Percentiles rank a stretch among this genome's conserved stretches.
Evolutionary conservation across 108 stramenopile genomes (phyloP).

Genomic region (Discostella pseudostelligera): DNA sequence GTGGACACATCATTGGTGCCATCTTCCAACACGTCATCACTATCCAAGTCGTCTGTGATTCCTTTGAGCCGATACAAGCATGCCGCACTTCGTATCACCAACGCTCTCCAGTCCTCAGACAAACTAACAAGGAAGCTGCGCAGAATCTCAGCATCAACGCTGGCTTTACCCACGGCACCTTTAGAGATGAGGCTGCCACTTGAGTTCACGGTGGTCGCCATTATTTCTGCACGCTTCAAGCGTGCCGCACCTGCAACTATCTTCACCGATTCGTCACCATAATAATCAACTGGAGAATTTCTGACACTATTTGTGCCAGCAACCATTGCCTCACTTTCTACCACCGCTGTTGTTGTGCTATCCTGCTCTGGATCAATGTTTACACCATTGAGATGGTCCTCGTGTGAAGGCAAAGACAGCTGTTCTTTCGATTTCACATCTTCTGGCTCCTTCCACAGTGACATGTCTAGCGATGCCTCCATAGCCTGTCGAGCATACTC

Average conservation of each 20-base stretch:
- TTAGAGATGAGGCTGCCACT: slow-evolving; percentile 10
- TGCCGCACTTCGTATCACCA: slow-evolving; percentile 73
- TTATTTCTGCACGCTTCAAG: slow-evolving; percentile 70
- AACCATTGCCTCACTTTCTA: neutral
- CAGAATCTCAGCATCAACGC: slow-evolving; percentile 42
- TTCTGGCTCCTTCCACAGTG: neutral
- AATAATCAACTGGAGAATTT: slow-evolving; percentile 38
- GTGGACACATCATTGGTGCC: neutral
- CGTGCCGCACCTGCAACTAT: slow-evolving; percentile 59
- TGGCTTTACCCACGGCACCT: slow-evolving; percentile 4
- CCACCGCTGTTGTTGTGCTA: neutral
- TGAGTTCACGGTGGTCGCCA: slow-evolving; percentile 42
- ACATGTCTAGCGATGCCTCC: slow-evolving; percentile 16
- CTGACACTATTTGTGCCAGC: slow-evolving; percentile 4
- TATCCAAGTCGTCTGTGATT: slow-evolving; percentile 22
- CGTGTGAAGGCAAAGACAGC: slow-evolving; percentile 21
- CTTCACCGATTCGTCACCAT: slow-evolving; percentile 32
- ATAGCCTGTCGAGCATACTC: slow-evolving; percentile 42
- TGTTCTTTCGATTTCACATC: slow-evolving; percentile 11
- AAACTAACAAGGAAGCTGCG: slow-evolving; percentile 60
- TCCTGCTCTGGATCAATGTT: slow-evolving; percentile 2
- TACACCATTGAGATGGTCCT: neutral
- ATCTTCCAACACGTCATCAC: neutral
- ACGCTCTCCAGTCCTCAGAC: slow-evolving; percentile 74
- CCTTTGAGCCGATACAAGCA: slow-evolving; percentile 75